Evolutionary conservation across 2,329 filamentous ascomycete species (phyloP).

Genomic region (Fusarium sp.): DNA sequence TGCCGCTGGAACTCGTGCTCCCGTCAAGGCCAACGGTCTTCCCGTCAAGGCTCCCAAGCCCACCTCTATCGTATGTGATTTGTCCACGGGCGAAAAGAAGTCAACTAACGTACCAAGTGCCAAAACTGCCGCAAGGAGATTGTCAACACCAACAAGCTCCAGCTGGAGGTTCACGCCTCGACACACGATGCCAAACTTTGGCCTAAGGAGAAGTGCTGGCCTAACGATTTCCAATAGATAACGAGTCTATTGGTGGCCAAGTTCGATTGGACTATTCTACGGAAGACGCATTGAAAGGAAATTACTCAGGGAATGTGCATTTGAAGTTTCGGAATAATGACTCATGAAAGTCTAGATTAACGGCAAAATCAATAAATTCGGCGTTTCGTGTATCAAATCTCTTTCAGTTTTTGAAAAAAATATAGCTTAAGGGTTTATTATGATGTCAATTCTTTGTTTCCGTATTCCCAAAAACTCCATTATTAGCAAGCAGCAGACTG

Average conservation of each 20-base stretch:
- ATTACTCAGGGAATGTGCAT: not conserved
- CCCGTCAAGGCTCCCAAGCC: slow-evolving; percentile 65
- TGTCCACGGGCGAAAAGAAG: accelerated
- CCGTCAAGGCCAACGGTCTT: slow-evolving; percentile 65
- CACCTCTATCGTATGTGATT: slow-evolving; percentile 41
- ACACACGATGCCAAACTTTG: slow-evolving; percentile 62
- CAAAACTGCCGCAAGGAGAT: slow-evolving; percentile 63
- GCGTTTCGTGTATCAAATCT: slow-evolving; percentile 3
- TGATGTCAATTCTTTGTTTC: not conserved
- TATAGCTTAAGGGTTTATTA: accelerated
- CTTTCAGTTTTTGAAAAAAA: not conserved
- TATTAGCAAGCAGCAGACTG: not conserved
- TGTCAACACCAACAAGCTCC: slow-evolving; percentile 62
- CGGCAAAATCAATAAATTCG: not conserved
- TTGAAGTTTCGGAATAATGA: slow-evolving; percentile 17
- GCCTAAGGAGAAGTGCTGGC: slow-evolving; percentile 70
- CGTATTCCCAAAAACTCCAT: not conserved
- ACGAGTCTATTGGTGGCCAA: no score
- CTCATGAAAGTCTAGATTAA: slow-evolving; percentile 23
- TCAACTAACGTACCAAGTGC: slow-evolving; percentile 50
- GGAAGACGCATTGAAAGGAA: not conserved
- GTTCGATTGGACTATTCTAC: not conserved
- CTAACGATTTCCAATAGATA: slow-evolving; percentile 56
- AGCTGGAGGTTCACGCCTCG: slow-evolving; percentile 63
- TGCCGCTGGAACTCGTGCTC: slow-evolving; percentile 62